Base-by-base conservation (phyloP, 2,329 filamentous ascomycete genomes). In the Colletotrichum sp. region DNA sequence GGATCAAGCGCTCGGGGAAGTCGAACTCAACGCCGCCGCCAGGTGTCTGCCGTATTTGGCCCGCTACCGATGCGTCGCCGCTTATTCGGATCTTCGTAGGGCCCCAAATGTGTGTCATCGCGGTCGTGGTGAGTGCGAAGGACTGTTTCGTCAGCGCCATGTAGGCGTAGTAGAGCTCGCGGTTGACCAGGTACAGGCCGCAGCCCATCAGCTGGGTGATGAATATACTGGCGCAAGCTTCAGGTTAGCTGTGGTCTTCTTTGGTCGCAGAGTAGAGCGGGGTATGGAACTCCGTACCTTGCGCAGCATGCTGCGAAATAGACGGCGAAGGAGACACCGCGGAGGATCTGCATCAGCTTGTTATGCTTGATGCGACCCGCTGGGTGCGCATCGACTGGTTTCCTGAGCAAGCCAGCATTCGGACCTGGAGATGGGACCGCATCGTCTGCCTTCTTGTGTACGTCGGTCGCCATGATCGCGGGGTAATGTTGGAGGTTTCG, bases 131-230 rank as follows among this genome's bases (percentile, higher is more conserved):
- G 19, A 98, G 89, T 48, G 94, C 94, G 83, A 98, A 98, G 3
- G 91, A 94, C 81, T 95, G 92, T 84, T 98, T 98, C 13, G 95
- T 97, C 83, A 95, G 90, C 55, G 95, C 92, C 91, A 98, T 98
- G 86, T 95, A 98, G 77, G 93, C 91, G 84, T 98, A 94, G 87
- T 95, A 98, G 81, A 94, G 91, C 61, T 95, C 93, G 74, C 91
- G 91, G 82, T 95, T 94, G 80, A 95, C 87, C 77, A 93, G 90
- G 82, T 97, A 97, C 64, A 98, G 85, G 3, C 95, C 95, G 1
- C 91, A 85, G 39, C 95, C 95, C 74, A 98, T 86, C 77, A 96
- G 88, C 81, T 98, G 95, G 8, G 95, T 95, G 22, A 91, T 83
- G 79, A 91, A 90, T 80, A 94, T 92, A 19, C 92, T 94, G 78